phyloP scores from a whole-genome alignment of 106 monocot species.

The Platanthera zijinensis region DNA sequence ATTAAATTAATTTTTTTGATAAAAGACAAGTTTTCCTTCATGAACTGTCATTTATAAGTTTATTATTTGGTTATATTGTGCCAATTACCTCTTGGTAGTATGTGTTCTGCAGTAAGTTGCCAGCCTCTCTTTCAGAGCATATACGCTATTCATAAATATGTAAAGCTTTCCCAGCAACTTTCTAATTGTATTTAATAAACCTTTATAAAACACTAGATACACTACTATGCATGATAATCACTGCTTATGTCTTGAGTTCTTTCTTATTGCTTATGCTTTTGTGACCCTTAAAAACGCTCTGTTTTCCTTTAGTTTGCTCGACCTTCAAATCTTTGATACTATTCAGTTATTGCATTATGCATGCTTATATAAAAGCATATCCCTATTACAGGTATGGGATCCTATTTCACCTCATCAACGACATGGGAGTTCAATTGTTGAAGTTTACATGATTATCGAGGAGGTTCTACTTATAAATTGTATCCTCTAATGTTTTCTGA shows the following conservation, averaged over 20 bases:
- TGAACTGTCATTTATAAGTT: too few relatives aligned
- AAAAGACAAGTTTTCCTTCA: too few relatives aligned
- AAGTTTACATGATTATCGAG: slow-evolving; percentile 89
- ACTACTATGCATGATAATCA: background rate
- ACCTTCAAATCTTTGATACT: background rate
- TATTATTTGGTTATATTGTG: too few relatives aligned
- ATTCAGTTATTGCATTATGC: background rate
- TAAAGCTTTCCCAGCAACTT: background rate
- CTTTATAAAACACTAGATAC: background rate
- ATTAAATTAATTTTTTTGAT: background rate
- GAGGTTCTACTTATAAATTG: slow-evolving; percentile 42
- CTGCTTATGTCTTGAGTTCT: background rate
- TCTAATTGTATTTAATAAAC: background rate
- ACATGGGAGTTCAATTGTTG: slow-evolving; percentile 85
- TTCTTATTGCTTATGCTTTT: background rate
- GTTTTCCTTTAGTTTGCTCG: background rate
- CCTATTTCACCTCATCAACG: slow-evolving; percentile 91
- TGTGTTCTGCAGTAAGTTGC: too few relatives aligned
- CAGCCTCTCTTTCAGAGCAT: too few relatives aligned
- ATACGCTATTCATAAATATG: too few relatives aligned
- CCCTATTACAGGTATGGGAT: slow-evolving; percentile 53
- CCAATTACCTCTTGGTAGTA: too few relatives aligned
- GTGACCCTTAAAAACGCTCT: background rate
- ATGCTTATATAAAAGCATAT: slow-evolving; percentile 1
- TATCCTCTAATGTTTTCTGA: background rate